Percentiles rank a stretch among this genome's conserved stretches.
These are phyloP conservation scores for Apostasia ramifera DNA, from an alignment of 106 monocot species.

Conservation along the genomic window DNA sequence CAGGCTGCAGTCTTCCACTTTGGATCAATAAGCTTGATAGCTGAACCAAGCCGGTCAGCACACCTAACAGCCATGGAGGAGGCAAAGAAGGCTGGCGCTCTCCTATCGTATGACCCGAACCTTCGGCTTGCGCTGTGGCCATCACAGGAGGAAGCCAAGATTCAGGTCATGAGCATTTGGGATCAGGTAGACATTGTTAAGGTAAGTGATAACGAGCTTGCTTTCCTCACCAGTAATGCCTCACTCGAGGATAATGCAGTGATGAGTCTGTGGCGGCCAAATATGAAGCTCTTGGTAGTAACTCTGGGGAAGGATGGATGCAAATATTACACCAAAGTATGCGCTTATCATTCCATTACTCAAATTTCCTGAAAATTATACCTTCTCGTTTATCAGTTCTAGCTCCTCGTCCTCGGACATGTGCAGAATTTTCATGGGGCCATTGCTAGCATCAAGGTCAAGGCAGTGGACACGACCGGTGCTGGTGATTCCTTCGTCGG, in stretches of 20 bases:
- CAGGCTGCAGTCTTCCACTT: constrained; percentile 74
- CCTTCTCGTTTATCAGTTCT: background rate
- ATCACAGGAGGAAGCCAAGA: constrained; percentile 31
- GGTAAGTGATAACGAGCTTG: constrained; percentile 58
- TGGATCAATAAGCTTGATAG: constrained; percentile 75
- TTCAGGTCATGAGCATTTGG: constrained; percentile 63
- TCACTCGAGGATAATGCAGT: constrained; percentile 39
- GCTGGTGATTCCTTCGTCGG: constrained; percentile 71
- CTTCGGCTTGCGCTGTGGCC: constrained; percentile 52
- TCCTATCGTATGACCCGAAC: constrained; percentile 59
- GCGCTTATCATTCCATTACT: background rate
- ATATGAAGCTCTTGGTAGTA: constrained; percentile 44
- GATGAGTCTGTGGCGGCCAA: constrained; percentile 41
- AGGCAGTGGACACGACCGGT: constrained; percentile 56
- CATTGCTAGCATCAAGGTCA: constrained; percentile 28
- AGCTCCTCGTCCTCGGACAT: background rate
- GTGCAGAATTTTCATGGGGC: constrained; percentile 49
- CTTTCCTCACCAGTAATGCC: constrained; percentile 44
- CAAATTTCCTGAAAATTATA: background rate
- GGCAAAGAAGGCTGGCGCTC: constrained; percentile 43
- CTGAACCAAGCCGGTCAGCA: constrained; percentile 65
- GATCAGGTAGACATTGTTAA: constrained; percentile 62
- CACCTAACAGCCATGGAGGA: constrained; percentile 56
- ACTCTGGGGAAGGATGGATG: constrained; percentile 55
- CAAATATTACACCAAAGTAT: constrained; percentile 68